Percentiles rank a stretch among this genome's conserved stretches.
Conservation (phyloP, 306 rosid species). For the Castanea crenata region DNA sequence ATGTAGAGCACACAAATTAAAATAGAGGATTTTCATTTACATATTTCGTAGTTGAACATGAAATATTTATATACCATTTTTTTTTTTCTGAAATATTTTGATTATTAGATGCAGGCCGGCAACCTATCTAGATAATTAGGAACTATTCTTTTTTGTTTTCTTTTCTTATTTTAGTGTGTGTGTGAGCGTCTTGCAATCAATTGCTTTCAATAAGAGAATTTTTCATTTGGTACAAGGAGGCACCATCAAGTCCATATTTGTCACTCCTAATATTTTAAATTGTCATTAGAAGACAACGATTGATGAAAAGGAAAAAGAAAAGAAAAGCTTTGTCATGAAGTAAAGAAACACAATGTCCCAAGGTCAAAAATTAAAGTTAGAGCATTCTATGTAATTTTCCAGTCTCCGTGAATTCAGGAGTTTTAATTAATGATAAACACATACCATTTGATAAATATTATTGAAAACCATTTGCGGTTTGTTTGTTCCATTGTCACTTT, state of each 20-base stretch:
- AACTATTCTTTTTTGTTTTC: background rate
- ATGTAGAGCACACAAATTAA: too few species aligned
- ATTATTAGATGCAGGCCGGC: background rate
- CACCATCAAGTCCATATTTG: background rate
- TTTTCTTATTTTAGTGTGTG: too few species aligned
- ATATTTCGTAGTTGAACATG: background rate
- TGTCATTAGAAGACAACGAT: background rate
- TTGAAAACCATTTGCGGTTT: too few species aligned
- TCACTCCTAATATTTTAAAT: background rate
- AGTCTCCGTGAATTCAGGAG: too few species aligned
- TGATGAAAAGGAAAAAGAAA: background rate
- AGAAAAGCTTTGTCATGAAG: background rate
- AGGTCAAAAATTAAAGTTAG: too few species aligned
- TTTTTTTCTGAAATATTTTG: background rate
- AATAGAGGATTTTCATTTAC: background rate
- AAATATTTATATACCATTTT: background rate
- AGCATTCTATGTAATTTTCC: background rate
- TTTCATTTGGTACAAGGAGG: background rate
- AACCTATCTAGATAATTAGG: background rate
- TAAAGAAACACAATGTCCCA: background rate
- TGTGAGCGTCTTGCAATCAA: background rate
- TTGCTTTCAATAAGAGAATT: background rate
- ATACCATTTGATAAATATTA: too few species aligned
- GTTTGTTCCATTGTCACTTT: too few species aligned
- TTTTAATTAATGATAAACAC: too few species aligned